phyloP scores from a whole-genome alignment of 305 asterid genomes.

The Petunia hybrid region DNA sequence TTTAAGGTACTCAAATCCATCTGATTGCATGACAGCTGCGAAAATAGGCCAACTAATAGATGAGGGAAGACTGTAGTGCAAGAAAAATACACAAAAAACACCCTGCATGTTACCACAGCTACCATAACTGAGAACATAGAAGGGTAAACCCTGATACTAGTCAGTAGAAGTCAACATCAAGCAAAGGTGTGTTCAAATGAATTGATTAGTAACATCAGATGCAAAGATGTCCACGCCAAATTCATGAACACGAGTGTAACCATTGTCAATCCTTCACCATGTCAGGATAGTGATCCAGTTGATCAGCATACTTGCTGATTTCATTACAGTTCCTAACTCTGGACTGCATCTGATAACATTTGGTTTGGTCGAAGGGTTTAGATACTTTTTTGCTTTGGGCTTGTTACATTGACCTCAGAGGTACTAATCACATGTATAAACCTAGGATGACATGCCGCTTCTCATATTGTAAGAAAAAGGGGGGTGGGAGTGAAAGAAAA shows the following conservation, averaged over 20 bases:
- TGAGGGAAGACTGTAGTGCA: slow-evolving; percentile 7
- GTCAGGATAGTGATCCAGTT: not conserved
- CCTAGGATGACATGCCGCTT: slow-evolving; percentile 18
- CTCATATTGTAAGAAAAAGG: not conserved
- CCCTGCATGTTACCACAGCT: not conserved
- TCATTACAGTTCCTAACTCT: not conserved
- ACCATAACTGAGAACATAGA: not conserved
- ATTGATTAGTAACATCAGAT: not conserved
- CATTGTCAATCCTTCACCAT: slow-evolving; percentile 14
- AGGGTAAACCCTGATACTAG: slow-evolving; percentile 14
- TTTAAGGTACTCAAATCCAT: slow-evolving; percentile 86
- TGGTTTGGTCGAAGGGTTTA: not conserved
- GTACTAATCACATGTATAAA: slow-evolving; percentile 19
- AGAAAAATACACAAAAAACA: not conserved
- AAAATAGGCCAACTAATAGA: slow-evolving; percentile 30
- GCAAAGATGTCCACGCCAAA: slow-evolving; percentile 12
- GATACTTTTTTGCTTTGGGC: not conserved
- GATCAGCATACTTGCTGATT: not conserved
- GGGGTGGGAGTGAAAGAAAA: not conserved
- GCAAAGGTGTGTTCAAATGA: not conserved
- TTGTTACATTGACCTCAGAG: slow-evolving; percentile 13
- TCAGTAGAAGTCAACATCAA: not conserved
- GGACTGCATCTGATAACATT: not conserved
- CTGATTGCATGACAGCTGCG: slow-evolving; percentile 97
- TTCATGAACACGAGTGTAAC: not conserved